These are phyloP conservation scores for Areca catechu DNA, from an alignment of 176 grass and related monocot genomes.

Conservation along the genomic window DNA sequence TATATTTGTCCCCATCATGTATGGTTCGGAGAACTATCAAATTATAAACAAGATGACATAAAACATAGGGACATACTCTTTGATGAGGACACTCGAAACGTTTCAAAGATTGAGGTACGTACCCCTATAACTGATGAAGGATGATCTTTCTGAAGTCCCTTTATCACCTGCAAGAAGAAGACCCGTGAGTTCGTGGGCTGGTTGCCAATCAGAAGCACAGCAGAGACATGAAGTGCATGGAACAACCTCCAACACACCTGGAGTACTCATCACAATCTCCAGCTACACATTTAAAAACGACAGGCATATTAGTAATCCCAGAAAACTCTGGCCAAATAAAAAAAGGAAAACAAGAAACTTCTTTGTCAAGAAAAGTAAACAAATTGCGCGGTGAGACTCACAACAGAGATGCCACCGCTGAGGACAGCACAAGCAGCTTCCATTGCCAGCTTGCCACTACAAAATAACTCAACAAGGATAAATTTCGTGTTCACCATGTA, in stretches of 20 bases:
- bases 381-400: slow-evolving; percentile 22
- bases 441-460: slow-evolving; percentile 48
- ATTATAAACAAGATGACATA: too few species aligned
- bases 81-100: too few species aligned
- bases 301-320: neutral
- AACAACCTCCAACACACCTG: slow-evolving; percentile 60
- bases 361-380: neutral
- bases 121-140: slow-evolving; percentile 75
- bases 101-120: neutral
- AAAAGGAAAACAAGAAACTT: slow-evolving; percentile 4
- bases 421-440: slow-evolving; percentile 63
- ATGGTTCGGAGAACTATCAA: too few species aligned
- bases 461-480: neutral
- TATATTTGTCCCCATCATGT: too few species aligned
- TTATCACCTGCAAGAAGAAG: slow-evolving; percentile 34
- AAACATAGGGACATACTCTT: too few species aligned
- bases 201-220: too few species aligned
- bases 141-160: slow-evolving; percentile 44
- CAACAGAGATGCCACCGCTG: slow-evolving; percentile 62
- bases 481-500: neutral
- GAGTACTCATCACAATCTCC: slow-evolving; percentile 78
- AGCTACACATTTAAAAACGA: slow-evolving; percentile 38
- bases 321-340: neutral
- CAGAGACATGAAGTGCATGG: too few species aligned
- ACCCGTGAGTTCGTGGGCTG: too few species aligned